phyloP scores from a whole-genome alignment of 2,329 filamentous ascomycete species.

The Myriosclerotinia curreyana region DNA sequence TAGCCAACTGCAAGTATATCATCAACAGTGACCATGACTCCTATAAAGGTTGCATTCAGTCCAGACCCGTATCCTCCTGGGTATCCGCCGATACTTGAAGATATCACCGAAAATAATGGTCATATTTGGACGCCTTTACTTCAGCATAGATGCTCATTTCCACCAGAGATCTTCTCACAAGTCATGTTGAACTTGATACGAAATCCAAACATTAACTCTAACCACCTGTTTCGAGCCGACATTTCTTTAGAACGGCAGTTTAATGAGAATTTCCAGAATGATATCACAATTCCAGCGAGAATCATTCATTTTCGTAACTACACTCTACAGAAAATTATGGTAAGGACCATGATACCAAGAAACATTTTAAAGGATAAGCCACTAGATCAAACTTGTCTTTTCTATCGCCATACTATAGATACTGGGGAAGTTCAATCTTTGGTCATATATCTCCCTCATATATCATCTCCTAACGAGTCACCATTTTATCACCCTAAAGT shows the following conservation, averaged over 20 bases:
- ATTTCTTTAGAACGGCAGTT: slow-evolving; percentile 56
- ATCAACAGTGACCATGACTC: slow-evolving; percentile 22
- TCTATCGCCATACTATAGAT: slow-evolving; percentile 50
- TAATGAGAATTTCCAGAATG: slow-evolving; percentile 37
- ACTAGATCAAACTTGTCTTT: slow-evolving; percentile 78
- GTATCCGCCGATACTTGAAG: slow-evolving; percentile 40
- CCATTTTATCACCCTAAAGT: slow-evolving; percentile 89
- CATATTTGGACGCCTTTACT: slow-evolving; percentile 53
- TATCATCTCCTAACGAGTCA: slow-evolving; percentile 56
- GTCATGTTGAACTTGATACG: slow-evolving; percentile 73
- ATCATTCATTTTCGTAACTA: slow-evolving; percentile 49
- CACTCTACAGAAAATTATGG: slow-evolving; percentile 58
- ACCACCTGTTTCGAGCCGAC: slow-evolving; percentile 75
- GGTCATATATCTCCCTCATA: slow-evolving; percentile 77
- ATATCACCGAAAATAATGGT: slow-evolving; percentile 36
- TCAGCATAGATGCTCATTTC: slow-evolving; percentile 59
- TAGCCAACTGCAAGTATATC: neutral
- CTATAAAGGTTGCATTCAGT: slow-evolving; percentile 18
- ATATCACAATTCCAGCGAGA: slow-evolving; percentile 38
- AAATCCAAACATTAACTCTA: slow-evolving; percentile 78
- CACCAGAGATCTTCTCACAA: slow-evolving; percentile 57
- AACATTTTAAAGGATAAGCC: slow-evolving; percentile 73
- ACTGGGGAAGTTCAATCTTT: slow-evolving; percentile 46
- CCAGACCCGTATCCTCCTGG: slow-evolving; percentile 36
- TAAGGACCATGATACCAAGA: slow-evolving; percentile 76